Conservation (phyloP, 2,329 filamentous ascomycete genomes). For the Penicillium sp. region DNA sequence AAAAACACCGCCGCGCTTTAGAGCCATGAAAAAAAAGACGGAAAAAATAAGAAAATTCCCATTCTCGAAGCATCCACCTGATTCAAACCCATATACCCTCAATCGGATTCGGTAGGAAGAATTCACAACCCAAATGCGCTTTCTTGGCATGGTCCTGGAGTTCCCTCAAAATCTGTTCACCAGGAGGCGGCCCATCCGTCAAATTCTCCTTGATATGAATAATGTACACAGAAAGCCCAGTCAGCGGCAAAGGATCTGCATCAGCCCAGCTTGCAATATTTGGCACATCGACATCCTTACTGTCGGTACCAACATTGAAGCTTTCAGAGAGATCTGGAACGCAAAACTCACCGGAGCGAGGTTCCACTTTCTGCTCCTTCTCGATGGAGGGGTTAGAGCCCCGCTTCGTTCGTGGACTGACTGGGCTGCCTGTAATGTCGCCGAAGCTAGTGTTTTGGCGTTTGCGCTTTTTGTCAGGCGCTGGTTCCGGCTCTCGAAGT, state of each 20-base stretch:
- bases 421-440: conserved; percentile 17
- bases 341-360: not conserved
- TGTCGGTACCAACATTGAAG: not conserved
- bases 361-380: conserved; percentile 4
- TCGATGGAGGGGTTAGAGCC: conserved; percentile 16
- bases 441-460: conserved; percentile 28
- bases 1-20: not conserved
- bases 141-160: conserved; percentile 68
- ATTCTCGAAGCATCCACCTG: not conserved
- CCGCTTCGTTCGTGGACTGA: conserved; percentile 35
- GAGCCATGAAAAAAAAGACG: not conserved
- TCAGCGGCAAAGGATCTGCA: conserved; percentile 56
- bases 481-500: conserved; percentile 43
- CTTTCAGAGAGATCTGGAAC: not conserved
- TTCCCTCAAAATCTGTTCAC: conserved; percentile 70
- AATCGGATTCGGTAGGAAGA: conserved; percentile 70
- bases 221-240: conserved; percentile 77
- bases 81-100: conserved; percentile 55
- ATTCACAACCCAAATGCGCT: conserved; percentile 74
- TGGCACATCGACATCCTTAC: conserved; percentile 1
- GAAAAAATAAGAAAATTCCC: not conserved
- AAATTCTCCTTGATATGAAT: conserved; percentile 94
- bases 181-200: conserved; percentile 67
- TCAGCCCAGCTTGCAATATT: conserved; percentile 24
- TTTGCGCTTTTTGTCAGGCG: conserved; percentile 50